phyloP scores from a whole-genome alignment of 371 early-diverging fungal species.

The Mortierella sp. region DNA sequence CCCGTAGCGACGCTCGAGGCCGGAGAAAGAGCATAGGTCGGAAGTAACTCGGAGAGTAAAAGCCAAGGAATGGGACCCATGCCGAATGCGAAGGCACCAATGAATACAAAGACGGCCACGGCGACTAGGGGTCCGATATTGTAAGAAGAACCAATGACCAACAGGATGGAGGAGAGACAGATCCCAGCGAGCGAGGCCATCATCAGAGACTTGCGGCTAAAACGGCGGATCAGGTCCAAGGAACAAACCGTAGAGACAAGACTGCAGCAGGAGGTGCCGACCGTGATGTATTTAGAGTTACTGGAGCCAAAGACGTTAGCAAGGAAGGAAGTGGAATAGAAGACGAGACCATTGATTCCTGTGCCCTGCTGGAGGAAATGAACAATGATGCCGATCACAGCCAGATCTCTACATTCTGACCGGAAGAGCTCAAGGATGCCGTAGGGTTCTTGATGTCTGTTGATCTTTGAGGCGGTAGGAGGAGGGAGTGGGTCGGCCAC shows the following conservation, averaged over 20 bases:
- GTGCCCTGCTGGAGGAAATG: constrained; percentile 79
- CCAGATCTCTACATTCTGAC: constrained; percentile 67
- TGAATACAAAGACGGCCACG: constrained; percentile 78
- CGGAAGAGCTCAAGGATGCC: constrained; percentile 56
- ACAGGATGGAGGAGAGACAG: constrained; percentile 61
- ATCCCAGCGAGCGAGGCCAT: constrained; percentile 70
- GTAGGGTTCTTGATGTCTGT: constrained; percentile 22
- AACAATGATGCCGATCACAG: constrained; percentile 57
- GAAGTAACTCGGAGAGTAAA: constrained; percentile 76
- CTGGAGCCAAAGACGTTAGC: constrained; percentile 58
- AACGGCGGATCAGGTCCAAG: constrained; percentile 70
- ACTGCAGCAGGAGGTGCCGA: constrained; percentile 64
- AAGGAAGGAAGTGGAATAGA: constrained; percentile 74
- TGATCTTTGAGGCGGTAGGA: background rate
- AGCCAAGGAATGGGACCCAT: constrained; percentile 88
- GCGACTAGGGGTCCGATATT: constrained; percentile 67
- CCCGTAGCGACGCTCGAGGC: constrained; percentile 70
- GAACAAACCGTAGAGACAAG: constrained; percentile 66
- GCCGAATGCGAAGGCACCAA: constrained; percentile 84
- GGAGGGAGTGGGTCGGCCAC: no score
- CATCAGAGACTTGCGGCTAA: constrained; percentile 81
- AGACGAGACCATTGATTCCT: constrained; percentile 88
- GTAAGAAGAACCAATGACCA: constrained; percentile 66
- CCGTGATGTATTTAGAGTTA: constrained; percentile 61
- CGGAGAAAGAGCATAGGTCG: constrained; percentile 71